A percentile compares a stretch with the other conserved stretches of the same genome.
Evolutionary conservation across 2,329 filamentous ascomycete genomes (phyloP).

Genomic region (Clonostachys byssicola): DNA sequence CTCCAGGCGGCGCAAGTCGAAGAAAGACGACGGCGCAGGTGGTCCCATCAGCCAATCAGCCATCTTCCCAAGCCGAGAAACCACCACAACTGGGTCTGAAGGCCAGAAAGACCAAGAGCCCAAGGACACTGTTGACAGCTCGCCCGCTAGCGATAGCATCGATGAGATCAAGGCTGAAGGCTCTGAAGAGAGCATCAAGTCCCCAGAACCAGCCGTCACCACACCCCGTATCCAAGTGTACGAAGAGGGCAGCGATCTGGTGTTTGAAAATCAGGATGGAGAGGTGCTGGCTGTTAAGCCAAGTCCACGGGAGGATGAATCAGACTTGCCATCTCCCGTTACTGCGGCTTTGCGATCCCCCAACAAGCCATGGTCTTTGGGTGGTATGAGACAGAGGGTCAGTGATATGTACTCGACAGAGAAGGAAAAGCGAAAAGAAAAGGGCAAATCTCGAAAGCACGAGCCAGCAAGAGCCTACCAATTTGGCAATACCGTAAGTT

Average conservation of each 20-base stretch:
- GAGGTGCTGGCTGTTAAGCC: slow-evolving; percentile 71
- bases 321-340: slow-evolving; percentile 9
- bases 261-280: slow-evolving; percentile 83
- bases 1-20: slow-evolving; percentile 60
- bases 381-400: slow-evolving; percentile 43
- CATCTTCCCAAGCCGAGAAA: slow-evolving; percentile 63
- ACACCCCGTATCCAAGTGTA: slow-evolving; percentile 59
- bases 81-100: slow-evolving; percentile 7
- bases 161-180: slow-evolving; percentile 7
- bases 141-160: slow-evolving; percentile 22
- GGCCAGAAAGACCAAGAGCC: slow-evolving; percentile 16
- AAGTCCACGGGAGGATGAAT: slow-evolving; percentile 1
- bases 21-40: slow-evolving; percentile 70
- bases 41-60: slow-evolving; percentile 89
- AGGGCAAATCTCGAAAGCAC: slow-evolving; percentile 41
- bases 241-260: slow-evolving; percentile 72
- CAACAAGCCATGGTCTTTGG: slow-evolving; percentile 23
- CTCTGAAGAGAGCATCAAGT: slow-evolving; percentile 12
- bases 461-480: slow-evolving; percentile 81
- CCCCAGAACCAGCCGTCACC: slow-evolving; percentile 3
- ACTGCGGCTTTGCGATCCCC: slow-evolving; percentile 4
- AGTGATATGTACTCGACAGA: slow-evolving; percentile 55
- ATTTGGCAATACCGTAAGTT: slow-evolving; percentile 70
- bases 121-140: not conserved
- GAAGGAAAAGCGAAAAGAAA: slow-evolving; percentile 56